These are phyloP conservation scores for Sugiyamaella americana DNA, from an alignment of 805 yeast species.

Conservation along the genomic window DNA sequence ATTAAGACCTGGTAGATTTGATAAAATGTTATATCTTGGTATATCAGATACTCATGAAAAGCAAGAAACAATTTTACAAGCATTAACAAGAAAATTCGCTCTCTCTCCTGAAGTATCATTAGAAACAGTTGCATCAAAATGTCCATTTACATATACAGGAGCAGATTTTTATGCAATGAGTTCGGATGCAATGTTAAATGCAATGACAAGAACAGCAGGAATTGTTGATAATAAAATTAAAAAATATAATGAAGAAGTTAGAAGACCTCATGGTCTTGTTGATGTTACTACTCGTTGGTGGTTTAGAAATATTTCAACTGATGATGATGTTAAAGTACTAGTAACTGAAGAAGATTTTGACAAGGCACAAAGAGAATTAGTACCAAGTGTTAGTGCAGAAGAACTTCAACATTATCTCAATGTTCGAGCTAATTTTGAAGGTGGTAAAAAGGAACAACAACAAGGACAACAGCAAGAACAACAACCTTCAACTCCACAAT, in stretches of 20 bases:
- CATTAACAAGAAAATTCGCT: constrained; percentile 71
- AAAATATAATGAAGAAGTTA: constrained; percentile 40
- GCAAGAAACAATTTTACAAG: constrained; percentile 78
- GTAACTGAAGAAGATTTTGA: constrained; percentile 70
- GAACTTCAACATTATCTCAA: constrained; percentile 76
- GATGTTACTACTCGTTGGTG: constrained; percentile 71
- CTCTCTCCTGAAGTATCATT: constrained; percentile 57
- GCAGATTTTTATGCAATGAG: constrained; percentile 97
- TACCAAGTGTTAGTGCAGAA: constrained; percentile 82
- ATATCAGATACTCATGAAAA: constrained; percentile 87
- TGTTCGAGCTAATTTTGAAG: constrained; percentile 80
- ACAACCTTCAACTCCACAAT: neutral
- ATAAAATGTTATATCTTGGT: constrained; percentile 89
- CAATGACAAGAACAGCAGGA: constrained; percentile 85
- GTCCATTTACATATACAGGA: constrained; percentile 92
- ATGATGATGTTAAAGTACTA: constrained; percentile 58
- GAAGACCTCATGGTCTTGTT: constrained; percentile 23
- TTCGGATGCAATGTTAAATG: constrained; percentile 92
- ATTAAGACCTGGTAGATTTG: constrained; percentile 90
- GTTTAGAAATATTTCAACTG: constrained; percentile 76
- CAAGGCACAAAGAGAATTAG: constrained; percentile 65
- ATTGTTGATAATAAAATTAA: constrained; percentile 63
- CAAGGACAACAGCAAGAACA: neutral
- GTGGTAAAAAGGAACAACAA: constrained; percentile 38
- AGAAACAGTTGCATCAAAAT: constrained; percentile 50